Evolutionary conservation across 73 alveolate genomes (phyloP).

Genomic region (Paramecium biaurelia): DNA sequence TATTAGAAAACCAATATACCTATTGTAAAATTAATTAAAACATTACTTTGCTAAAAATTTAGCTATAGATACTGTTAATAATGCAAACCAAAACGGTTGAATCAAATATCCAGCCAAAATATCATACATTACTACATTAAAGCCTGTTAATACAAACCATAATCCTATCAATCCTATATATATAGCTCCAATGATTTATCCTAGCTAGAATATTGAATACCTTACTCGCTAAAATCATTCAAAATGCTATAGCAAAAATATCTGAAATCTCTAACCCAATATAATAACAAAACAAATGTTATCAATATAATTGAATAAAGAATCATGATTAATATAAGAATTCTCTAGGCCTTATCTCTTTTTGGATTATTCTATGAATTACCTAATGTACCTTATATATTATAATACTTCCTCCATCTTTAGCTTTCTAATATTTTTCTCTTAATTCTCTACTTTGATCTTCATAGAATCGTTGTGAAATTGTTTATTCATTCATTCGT

Average conservation of each 20-base stretch:
- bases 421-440: neutral
- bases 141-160: constrained; percentile 53
- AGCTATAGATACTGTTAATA: constrained; percentile 16
- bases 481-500: constrained; percentile 13
- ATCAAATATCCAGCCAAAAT: constrained; percentile 24
- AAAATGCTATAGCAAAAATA: neutral
- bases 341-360: neutral
- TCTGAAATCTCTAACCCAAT: constrained; percentile 4
- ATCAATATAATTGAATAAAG: neutral
- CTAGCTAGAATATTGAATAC: neutral
- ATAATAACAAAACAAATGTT: constrained; percentile 17
- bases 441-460: constrained; percentile 17
- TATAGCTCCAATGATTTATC: neutral
- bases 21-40: neutral
- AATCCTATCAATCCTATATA: constrained; percentile 15
- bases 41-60: constrained; percentile 29
- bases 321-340: neutral
- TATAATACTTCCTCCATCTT: neutral
- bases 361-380: neutral
- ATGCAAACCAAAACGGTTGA: constrained; percentile 20
- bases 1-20: neutral
- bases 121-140: constrained; percentile 39
- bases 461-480: neutral
- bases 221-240: neutral
- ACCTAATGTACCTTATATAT: neutral